A percentile compares a stretch with the other conserved stretches of the same genome.
phyloP scores from a whole-genome alignment of 2,329 filamentous ascomycete genomes.

The Apiospora marii region DNA sequence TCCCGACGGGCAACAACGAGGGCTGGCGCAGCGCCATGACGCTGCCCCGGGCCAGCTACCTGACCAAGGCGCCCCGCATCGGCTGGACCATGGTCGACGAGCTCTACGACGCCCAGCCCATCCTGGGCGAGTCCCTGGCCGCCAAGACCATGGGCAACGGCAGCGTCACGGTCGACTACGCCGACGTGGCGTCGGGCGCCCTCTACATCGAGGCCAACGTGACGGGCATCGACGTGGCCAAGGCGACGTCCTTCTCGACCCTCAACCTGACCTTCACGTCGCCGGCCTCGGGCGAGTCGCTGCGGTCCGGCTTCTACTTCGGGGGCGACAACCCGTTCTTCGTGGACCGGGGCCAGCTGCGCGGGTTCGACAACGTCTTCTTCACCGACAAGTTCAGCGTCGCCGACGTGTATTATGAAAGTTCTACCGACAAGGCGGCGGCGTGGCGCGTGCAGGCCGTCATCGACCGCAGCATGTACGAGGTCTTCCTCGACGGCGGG shows the following conservation, averaged over 20 bases:
- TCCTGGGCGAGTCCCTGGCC: conserved; percentile 55
- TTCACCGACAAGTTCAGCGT: conserved; percentile 61
- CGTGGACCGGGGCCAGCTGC: conserved; percentile 56
- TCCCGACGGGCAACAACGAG: conserved; percentile 61
- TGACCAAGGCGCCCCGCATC: conserved; percentile 58
- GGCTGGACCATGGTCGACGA: conserved; percentile 60
- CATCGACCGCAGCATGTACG: conserved; percentile 61
- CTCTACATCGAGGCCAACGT: conserved; percentile 64
- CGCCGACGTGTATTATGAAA: conserved; percentile 38
- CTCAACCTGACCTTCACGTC: conserved; percentile 63
- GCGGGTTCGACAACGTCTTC: conserved; percentile 60
- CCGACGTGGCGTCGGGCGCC: conserved; percentile 55
- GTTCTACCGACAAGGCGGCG: conserved; percentile 22
- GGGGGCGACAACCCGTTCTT: conserved; percentile 58
- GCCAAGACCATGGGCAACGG: conserved; percentile 56
- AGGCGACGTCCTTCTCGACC: conserved; percentile 38
- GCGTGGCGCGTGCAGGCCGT: conserved; percentile 52
- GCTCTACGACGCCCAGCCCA: conserved; percentile 56
- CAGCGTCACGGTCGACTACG: conserved; percentile 58
- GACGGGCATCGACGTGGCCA: conserved; percentile 37
- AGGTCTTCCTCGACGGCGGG: conserved; percentile 62
- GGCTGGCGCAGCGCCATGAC: conserved; percentile 62
- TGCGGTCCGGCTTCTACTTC: conserved; percentile 58
- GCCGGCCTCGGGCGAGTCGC: conserved; percentile 54
- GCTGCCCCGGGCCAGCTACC: conserved; percentile 58